These are phyloP conservation scores for Earliella scabrosa DNA, from an alignment of 1,284 basidiomycete species.

Conservation along the genomic window DNA sequence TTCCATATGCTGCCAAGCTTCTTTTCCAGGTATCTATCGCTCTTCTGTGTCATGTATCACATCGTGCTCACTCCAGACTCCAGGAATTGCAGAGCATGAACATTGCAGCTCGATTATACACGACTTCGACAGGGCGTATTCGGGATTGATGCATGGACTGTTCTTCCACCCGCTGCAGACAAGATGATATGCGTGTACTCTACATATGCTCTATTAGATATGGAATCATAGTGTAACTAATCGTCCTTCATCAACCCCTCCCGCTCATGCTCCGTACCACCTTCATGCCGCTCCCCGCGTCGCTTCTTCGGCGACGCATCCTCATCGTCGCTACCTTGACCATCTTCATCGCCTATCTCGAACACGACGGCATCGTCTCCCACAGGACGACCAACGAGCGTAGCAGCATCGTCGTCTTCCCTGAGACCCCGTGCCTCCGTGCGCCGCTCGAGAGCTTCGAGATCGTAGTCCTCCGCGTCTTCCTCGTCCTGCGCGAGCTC, in stretches of 20 bases:
- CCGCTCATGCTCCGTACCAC: constrained; percentile 57
- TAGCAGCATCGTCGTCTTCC: constrained; percentile 69
- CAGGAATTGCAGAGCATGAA: constrained; percentile 93
- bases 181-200: constrained; percentile 47
- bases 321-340: constrained; percentile 58
- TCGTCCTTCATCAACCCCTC: constrained; percentile 61
- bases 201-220: constrained; percentile 49
- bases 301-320: constrained; percentile 56
- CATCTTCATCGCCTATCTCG: constrained; percentile 90
- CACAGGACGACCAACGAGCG: constrained; percentile 63
- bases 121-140: constrained; percentile 82
- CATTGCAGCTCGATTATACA: constrained; percentile 84
- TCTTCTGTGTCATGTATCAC: not conserved
- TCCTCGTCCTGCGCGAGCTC: constrained; percentile 88
- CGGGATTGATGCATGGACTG: constrained; percentile 52
- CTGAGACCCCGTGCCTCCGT: constrained; percentile 47
- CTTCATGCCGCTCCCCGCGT: constrained; percentile 48
- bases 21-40: constrained; percentile 76
- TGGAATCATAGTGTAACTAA: constrained; percentile 33
- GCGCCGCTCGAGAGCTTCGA: constrained; percentile 71
- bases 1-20: constrained; percentile 91
- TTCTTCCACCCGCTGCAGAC: constrained; percentile 16
- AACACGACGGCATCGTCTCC: constrained; percentile 85
- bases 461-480: constrained; percentile 92
- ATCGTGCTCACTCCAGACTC: constrained; percentile 38